Evolutionary conservation across 73 alveolate genomes (phyloP), one percentile per base, ranked within the genome.

Genomic region (Paraurostyla sp.): DNA sequence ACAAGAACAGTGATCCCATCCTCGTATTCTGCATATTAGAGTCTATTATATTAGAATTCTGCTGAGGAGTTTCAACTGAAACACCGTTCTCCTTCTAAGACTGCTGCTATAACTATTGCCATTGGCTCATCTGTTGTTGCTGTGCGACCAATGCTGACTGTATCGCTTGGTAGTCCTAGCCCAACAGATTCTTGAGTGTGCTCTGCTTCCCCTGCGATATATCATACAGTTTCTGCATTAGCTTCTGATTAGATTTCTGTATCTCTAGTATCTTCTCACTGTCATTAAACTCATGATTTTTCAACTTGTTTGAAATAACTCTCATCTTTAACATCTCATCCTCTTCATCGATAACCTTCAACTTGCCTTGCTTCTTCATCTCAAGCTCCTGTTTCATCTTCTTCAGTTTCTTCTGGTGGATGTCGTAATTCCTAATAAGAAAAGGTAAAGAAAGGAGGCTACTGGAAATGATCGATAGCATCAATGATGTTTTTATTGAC

Each of bases 401-500:
- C 40, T 73, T 73, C 18, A 73, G 71, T 48, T 73, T 73, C 71
- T 73, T 73, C 59, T 73, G 38, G 38, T 73, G 86, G 13, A 73
- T 3, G 35, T 73, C 86, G 29, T 73, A 73, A 23, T 73, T 48
- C 20, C 86, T 73, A 73, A 3, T 4, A 60, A 56, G 33, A 16
- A 13, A 7, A 16, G 9, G 22, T 9, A 16, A 7, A 56, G 22
- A 56, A 56, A 56, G 71, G 33, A 6, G 7, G 51, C 9, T 65
- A 73, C 86, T 73, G 65, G 51, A 25, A 73, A 38, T 73, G 50
- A 48, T 73, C 86, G 3, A 73, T 30, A 7, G 86, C 86, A 36
- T 73, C 86, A 0, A 73, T 73, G 71, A 73, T 73, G 29, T 73
- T 73, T 73, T 73, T 73, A 46, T 73, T 73, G 7, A 73, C 86